These are phyloP conservation scores for Aureobasidium leucospermi DNA, from an alignment of 2,329 filamentous ascomycete species.

Conservation along the genomic window DNA sequence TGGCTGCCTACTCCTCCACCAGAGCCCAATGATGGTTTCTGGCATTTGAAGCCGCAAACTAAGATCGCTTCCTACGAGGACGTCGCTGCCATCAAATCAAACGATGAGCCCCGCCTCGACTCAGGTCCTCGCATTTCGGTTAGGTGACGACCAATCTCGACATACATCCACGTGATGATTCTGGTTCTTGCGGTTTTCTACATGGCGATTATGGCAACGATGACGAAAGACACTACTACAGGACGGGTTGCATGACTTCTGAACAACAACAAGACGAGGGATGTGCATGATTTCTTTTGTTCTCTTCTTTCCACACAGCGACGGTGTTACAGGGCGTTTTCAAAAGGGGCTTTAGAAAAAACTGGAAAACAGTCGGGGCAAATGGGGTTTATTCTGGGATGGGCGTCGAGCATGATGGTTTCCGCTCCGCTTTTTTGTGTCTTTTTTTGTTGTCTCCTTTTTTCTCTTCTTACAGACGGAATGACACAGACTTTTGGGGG, in stretches of 20 bases:
- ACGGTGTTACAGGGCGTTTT: neutral
- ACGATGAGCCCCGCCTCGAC: neutral
- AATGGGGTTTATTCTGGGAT: neutral
- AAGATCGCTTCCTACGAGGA: neutral
- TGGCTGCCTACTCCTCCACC: constrained; percentile 14
- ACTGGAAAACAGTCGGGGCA: neutral
- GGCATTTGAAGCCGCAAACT: neutral
- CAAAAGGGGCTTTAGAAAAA: neutral
- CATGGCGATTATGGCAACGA: neutral
- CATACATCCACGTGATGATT: neutral
- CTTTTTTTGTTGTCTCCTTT: neutral
- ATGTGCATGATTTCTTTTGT: neutral
- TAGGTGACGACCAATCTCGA: constrained; percentile 8
- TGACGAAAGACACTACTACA: neutral
- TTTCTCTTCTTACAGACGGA: neutral
- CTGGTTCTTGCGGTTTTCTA: neutral
- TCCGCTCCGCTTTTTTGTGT: neutral
- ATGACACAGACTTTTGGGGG: neutral
- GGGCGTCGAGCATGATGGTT: constrained; percentile 4
- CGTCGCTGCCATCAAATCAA: neutral
- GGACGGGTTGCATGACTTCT: neutral
- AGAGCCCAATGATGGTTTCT: constrained; percentile 7
- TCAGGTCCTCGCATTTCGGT: neutral
- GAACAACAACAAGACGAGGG: neutral
- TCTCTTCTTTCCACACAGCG: neutral